Conservation (phyloP, 768 basidiomycete genomes). For the Phallus indusiatus region DNA sequence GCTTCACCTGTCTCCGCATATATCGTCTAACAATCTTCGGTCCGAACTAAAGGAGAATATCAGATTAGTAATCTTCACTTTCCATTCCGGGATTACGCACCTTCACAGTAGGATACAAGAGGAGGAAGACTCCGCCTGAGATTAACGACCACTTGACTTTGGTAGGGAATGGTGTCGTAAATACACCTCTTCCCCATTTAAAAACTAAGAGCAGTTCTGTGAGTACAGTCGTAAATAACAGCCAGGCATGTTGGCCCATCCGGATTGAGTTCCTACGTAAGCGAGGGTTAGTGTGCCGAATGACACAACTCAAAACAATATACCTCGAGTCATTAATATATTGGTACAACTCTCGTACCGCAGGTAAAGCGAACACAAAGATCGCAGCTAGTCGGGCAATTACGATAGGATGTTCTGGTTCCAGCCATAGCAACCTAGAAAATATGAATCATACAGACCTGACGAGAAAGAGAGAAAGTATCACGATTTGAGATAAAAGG, state of each 20-base stretch:
- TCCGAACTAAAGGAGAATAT: constrained; percentile 43
- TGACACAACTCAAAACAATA: not conserved
- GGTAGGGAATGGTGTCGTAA: constrained; percentile 50
- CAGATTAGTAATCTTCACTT: constrained; percentile 6
- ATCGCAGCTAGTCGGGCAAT: constrained; percentile 63
- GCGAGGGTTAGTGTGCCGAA: not conserved
- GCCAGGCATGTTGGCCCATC: constrained; percentile 87
- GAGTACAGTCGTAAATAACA: constrained; percentile 74
- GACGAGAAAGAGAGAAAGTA: not conserved
- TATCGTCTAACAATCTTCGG: constrained; percentile 48
- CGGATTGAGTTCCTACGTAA: constrained; percentile 59
- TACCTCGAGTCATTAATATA: constrained; percentile 79
- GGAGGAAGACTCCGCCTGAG: constrained; percentile 46
- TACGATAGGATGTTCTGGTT: constrained; percentile 81
- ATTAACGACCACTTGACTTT: constrained; percentile 59
- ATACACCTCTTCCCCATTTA: constrained; percentile 77
- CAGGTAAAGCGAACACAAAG: constrained; percentile 81
- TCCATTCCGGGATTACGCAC: constrained; percentile 30
- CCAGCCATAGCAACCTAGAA: constrained; percentile 67
- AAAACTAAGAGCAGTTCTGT: constrained; percentile 73
- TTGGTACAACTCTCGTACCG: constrained; percentile 74
- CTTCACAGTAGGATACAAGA: constrained; percentile 60
- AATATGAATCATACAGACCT: constrained; percentile 22
- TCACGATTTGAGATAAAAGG: constrained; percentile 68
- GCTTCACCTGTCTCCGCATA: constrained; percentile 28